These are phyloP conservation scores for Ogataea hybrid DNA, from an alignment of 1,139 yeast genomes.

Conservation along the genomic window DNA sequence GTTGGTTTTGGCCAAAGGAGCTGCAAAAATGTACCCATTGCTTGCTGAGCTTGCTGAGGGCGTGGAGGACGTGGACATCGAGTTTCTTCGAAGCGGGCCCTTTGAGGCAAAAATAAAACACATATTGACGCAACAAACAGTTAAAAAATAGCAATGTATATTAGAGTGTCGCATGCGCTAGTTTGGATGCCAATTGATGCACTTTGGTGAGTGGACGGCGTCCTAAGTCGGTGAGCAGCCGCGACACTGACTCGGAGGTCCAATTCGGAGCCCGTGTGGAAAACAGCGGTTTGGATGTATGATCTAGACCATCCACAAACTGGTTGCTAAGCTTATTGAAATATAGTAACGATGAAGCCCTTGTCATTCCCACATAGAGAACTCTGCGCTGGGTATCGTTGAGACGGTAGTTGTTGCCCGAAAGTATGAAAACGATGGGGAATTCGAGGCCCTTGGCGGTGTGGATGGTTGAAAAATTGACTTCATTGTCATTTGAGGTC, in stretches of 20 bases:
- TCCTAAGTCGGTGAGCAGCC: slow-evolving; percentile 20
- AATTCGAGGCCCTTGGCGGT: slow-evolving; percentile 72
- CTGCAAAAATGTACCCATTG: slow-evolving; percentile 7
- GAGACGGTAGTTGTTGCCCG: slow-evolving; percentile 31
- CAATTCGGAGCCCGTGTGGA: slow-evolving; percentile 16
- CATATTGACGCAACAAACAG: slow-evolving; percentile 43
- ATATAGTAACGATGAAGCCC: slow-evolving; percentile 57
- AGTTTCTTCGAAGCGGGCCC: slow-evolving; percentile 40
- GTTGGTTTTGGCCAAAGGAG: slow-evolving; percentile 26
- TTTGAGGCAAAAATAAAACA: slow-evolving; percentile 39
- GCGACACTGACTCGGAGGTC: neutral
- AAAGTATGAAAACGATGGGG: slow-evolving; percentile 61
- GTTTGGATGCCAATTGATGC: neutral
- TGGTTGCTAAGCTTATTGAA: slow-evolving; percentile 30
- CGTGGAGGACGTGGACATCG: slow-evolving; percentile 42
- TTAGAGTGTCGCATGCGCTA: slow-evolving; percentile 1
- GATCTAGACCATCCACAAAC: slow-evolving; percentile 21
- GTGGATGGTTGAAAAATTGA: slow-evolving; percentile 64
- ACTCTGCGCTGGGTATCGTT: slow-evolving; percentile 35
- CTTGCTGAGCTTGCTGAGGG: slow-evolving; percentile 16
- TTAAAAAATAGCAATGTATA: slow-evolving; percentile 27
- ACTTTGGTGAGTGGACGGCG: neutral
- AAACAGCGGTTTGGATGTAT: slow-evolving; percentile 6
- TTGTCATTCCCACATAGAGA: slow-evolving; percentile 63
- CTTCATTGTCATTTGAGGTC: slow-evolving; percentile 22